A percentile compares a stretch with the other conserved stretches of the same genome.
phyloP scores from a whole-genome alignment of 345 rosid species.

The Eucalyptus brandiana region DNA sequence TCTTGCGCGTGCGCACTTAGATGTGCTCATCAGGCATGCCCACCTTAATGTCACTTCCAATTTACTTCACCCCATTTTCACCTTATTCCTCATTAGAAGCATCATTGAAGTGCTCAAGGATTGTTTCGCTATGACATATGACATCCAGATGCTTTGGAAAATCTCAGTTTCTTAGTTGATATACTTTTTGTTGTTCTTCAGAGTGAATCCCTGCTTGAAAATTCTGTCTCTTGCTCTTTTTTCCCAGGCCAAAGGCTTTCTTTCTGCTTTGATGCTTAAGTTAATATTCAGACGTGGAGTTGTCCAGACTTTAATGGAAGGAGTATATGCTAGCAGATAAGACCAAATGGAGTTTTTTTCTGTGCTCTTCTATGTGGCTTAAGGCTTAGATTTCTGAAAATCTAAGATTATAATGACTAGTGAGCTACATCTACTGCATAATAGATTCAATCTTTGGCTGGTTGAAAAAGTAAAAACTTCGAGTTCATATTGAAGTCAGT shows the following conservation, averaged over 20 bases:
- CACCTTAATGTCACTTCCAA: neutral
- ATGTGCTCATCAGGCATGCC: neutral
- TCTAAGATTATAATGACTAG: neutral
- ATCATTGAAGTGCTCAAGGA: neutral
- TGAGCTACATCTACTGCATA: neutral
- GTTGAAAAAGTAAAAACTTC: neutral
- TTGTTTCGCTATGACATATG: neutral
- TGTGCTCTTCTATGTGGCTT: neutral
- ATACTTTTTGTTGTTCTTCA: neutral
- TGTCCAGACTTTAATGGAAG: neutral
- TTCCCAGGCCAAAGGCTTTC: neutral
- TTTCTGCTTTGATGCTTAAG: neutral
- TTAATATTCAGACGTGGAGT: neutral
- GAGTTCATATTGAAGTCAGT: neutral
- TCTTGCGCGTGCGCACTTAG: fast-evolving
- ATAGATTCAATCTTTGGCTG: neutral
- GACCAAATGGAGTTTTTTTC: neutral
- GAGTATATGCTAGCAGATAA: neutral
- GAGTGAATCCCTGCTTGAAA: neutral
- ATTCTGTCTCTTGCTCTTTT: neutral
- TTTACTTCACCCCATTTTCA: neutral
- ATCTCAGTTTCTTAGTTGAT: neutral
- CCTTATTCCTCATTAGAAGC: neutral
- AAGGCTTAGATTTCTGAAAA: neutral
- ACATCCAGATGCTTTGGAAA: neutral